phyloP scores from a whole-genome alignment of 306 rosid species.

The Quercus dentata region DNA sequence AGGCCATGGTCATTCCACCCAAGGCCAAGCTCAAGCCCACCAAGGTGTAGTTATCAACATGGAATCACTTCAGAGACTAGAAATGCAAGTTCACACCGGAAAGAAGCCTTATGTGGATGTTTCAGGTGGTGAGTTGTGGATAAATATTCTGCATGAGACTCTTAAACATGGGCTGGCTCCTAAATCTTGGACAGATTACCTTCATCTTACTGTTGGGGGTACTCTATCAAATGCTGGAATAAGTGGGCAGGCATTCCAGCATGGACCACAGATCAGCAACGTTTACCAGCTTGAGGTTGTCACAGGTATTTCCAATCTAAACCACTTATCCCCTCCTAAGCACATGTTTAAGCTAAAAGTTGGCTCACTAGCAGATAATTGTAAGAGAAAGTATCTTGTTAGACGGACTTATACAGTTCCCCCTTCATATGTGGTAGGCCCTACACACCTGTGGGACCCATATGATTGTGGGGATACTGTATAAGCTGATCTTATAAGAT shows the following conservation, averaged over 20 bases:
- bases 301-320: constrained; percentile 57
- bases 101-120: constrained; percentile 76
- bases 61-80: constrained; percentile 59
- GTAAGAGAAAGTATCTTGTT: too few species aligned
- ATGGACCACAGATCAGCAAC: constrained; percentile 93
- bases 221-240: constrained; percentile 94
- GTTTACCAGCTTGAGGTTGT: constrained; percentile 76
- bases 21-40: constrained; percentile 80
- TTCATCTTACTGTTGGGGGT: constrained; percentile 92
- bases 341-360: constrained; percentile 1
- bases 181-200: constrained; percentile 97
- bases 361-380: background rate
- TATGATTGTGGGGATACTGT: too few species aligned
- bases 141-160: constrained; percentile 80
- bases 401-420: too few species aligned
- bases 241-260: constrained; percentile 92
- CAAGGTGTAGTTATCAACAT: constrained; percentile 74
- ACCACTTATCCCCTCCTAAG: background rate
- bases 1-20: constrained; percentile 92
- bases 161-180: constrained; percentile 83
- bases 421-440: too few species aligned
- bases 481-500: too few species aligned
- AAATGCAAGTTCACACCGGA: constrained; percentile 47
- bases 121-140: constrained; percentile 93
- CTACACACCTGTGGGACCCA: too few species aligned